A percentile compares a stretch with the other conserved stretches of the same genome.
Evolutionary conservation across 2,329 filamentous ascomycete genomes (phyloP).

Genomic region (Calonectria montana): DNA sequence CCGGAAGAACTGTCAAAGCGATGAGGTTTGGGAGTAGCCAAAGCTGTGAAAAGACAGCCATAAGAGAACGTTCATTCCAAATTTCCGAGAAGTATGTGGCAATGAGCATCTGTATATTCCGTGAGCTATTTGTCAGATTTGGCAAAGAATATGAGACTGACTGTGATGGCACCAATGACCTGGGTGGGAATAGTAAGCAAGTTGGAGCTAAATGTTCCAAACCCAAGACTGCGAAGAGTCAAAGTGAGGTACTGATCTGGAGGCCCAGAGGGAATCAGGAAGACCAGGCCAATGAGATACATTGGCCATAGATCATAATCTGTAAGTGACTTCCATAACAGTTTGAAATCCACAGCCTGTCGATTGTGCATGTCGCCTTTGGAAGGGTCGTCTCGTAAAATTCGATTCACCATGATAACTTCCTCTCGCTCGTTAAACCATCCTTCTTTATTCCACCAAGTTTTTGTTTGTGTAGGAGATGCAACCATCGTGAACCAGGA

Average conservation of each 20-base stretch:
- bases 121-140: background rate
- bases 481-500: slow-evolving; percentile 42
- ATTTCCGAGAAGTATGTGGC: slow-evolving; percentile 45
- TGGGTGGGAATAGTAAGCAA: slow-evolving; percentile 29
- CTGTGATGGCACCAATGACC: slow-evolving; percentile 20
- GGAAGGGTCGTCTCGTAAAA: slow-evolving; percentile 65
- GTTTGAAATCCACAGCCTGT: slow-evolving; percentile 54
- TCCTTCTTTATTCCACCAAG: slow-evolving; percentile 64
- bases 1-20: slow-evolving; percentile 43
- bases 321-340: slow-evolving; percentile 62
- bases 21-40: slow-evolving; percentile 72
- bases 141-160: background rate
- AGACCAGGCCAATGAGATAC: slow-evolving; percentile 61
- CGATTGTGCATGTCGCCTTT: slow-evolving; percentile 72
- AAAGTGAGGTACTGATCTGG: slow-evolving; percentile 64
- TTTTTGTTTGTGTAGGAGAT: slow-evolving; percentile 57
- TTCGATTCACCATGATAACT: slow-evolving; percentile 67
- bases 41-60: slow-evolving; percentile 55
- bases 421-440: slow-evolving; percentile 55
- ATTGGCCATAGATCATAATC: slow-evolving; percentile 70
- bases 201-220: slow-evolving; percentile 56
- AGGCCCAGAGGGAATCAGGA: slow-evolving; percentile 59
- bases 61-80: slow-evolving; percentile 59
- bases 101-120: slow-evolving; percentile 8
- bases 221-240: slow-evolving; percentile 38